Conservation (phyloP, 257 asterid species). For the Ilex aquifolium region DNA sequence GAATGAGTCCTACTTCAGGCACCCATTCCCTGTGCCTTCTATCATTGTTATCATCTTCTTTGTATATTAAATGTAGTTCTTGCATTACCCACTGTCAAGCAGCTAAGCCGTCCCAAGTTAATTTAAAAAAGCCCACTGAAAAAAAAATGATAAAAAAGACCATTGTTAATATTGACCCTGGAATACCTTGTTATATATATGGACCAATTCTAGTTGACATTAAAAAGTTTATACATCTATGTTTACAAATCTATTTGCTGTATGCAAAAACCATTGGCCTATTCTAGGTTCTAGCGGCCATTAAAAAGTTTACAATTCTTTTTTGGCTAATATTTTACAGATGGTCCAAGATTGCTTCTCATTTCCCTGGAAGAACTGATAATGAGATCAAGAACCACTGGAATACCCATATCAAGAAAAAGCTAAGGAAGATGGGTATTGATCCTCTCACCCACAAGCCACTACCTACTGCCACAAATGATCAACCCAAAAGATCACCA, state of each 20-base stretch:
- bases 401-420: constrained; percentile 92
- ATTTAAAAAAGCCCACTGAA: no score
- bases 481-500: constrained; percentile 22
- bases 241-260: no score
- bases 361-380: constrained; percentile 90
- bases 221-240: no score
- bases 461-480: constrained; percentile 19
- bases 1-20: constrained; percentile 1
- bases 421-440: constrained; percentile 84
- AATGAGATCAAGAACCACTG: constrained; percentile 92
- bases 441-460: constrained; percentile 92
- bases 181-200: no score
- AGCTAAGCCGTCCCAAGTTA: no score
- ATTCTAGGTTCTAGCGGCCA: background rate
- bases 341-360: constrained; percentile 95
- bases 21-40: constrained; percentile 13
- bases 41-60: constrained; percentile 16
- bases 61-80: background rate
- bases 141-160: no score
- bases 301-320: background rate
- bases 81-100: no score
- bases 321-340: constrained; percentile 21
- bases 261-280: no score
- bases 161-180: no score
- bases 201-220: no score